phyloP scores from a whole-genome alignment of 768 basidiomycete genomes.

The Coprinopsis sp. region DNA sequence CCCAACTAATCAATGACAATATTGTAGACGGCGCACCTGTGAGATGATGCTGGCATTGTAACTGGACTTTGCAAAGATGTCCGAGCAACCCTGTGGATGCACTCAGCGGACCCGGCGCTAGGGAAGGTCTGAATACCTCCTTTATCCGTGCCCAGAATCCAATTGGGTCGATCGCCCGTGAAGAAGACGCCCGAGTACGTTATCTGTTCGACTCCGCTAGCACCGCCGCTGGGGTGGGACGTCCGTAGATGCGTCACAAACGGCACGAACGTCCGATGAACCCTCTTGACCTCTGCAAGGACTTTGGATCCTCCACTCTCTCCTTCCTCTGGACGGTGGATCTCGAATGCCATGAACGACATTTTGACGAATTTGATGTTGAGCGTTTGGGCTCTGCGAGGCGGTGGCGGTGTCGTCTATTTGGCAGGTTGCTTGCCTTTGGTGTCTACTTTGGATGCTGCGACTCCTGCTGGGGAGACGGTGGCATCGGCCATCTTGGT shows the following conservation, averaged over 20 bases:
- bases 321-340: slow-evolving; percentile 58
- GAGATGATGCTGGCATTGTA: no score
- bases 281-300: slow-evolving; percentile 64
- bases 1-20: no score
- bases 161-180: slow-evolving; percentile 85
- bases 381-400: slow-evolving; percentile 42
- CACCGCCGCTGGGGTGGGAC: slow-evolving; percentile 55
- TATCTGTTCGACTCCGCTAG: slow-evolving; percentile 2
- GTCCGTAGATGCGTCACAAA: slow-evolving; percentile 52
- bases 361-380: slow-evolving; percentile 61
- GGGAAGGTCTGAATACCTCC: slow-evolving; percentile 62
- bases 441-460: not conserved
- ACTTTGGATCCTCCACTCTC: slow-evolving; percentile 31
- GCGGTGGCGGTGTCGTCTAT: slow-evolving; percentile 34
- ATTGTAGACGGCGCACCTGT: no score
- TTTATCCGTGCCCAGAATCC: slow-evolving; percentile 78
- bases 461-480: not conserved
- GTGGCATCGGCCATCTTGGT: not conserved
- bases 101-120: no score
- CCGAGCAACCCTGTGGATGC: no score
- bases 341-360: slow-evolving; percentile 63
- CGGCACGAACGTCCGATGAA: slow-evolving; percentile 60
- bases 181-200: slow-evolving; percentile 74
- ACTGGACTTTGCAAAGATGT: no score
- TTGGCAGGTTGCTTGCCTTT: no score